Evolutionary conservation across 2,329 filamentous ascomycete genomes (phyloP).

Genomic region (Pseudocercospora cruenta): DNA sequence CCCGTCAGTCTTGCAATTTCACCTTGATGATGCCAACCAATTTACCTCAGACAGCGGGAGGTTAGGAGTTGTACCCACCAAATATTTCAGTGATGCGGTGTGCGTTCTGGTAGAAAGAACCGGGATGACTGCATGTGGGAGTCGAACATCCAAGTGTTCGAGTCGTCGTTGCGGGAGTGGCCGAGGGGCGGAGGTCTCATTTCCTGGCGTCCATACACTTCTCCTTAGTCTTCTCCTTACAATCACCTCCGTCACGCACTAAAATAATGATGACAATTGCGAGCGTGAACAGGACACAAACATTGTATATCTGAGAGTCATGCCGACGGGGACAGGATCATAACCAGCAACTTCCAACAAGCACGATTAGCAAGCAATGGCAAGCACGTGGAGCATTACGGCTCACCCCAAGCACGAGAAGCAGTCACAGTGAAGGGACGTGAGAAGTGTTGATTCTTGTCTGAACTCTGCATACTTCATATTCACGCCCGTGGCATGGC

Average conservation of each 20-base stretch:
- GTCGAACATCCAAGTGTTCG: slow-evolving; percentile 1
- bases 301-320: not conserved
- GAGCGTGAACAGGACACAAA: not conserved
- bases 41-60: not conserved
- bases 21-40: not conserved
- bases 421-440: not conserved
- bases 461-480: not conserved
- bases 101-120: not conserved
- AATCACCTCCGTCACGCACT: not conserved
- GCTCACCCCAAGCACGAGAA: not conserved
- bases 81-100: not conserved
- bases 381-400: not conserved
- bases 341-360: not conserved
- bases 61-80: not conserved
- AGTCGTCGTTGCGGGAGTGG: not conserved
- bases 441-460: not conserved
- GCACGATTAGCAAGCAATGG: not conserved
- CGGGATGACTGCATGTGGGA: not conserved
- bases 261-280: not conserved
- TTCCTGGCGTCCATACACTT: not conserved
- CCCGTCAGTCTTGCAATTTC: slow-evolving; percentile 5
- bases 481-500: not conserved
- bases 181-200: not conserved
- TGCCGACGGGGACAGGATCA: not conserved
- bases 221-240: not conserved